Base-by-base conservation (phyloP, 805 yeast species). In the Torulaspora gathmanii region DNA sequence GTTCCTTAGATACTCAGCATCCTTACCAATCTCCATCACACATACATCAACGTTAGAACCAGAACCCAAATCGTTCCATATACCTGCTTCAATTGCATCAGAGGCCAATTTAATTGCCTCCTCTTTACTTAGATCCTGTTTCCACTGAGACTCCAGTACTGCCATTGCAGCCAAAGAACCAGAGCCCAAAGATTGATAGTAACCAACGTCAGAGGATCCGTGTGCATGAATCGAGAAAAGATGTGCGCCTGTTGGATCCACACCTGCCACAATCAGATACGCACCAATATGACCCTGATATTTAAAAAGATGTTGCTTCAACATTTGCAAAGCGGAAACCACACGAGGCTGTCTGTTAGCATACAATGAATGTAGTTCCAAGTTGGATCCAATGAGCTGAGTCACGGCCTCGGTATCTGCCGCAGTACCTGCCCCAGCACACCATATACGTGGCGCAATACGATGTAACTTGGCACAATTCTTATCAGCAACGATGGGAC, bases 371-470 rank as follows among this genome's bases (percentile, higher is more conserved):
- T 91, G 99, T 50, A 93, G 73, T 69, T 93, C 99, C 53, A 93
- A 72, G 65, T 91, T 90, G 30, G 96, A 86, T 29, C 88, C 80
- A 55, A 89, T 89, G 61, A 93, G 74, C 67, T 89, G 96, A 4
- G 99, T 93, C 31, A 93, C 98, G 81, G 89, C 88, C 67, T 93
- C 98, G 10, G 97, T 93, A 65, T 93, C 99, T 6, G 99, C 98
- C 25, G 99, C 99, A n/a, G 99, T 93, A 67, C 99, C 99, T 3
- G 99, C 99, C 60, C 99, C 99, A 42, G 99, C 99, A 80, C 99
- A 91, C 97, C 97, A 91, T 64, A 90, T 89, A 61, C 77, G 78
- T 8, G 97, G 96, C 5, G 96, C 78, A 53, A 90, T 75, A 56
- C 95, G 72, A 70, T 91, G 97, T 53, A 93, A 74, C 69, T 91